phyloP scores from a whole-genome alignment of 2,329 filamentous ascomycete genomes.

The Cercospora nicotianae region DNA sequence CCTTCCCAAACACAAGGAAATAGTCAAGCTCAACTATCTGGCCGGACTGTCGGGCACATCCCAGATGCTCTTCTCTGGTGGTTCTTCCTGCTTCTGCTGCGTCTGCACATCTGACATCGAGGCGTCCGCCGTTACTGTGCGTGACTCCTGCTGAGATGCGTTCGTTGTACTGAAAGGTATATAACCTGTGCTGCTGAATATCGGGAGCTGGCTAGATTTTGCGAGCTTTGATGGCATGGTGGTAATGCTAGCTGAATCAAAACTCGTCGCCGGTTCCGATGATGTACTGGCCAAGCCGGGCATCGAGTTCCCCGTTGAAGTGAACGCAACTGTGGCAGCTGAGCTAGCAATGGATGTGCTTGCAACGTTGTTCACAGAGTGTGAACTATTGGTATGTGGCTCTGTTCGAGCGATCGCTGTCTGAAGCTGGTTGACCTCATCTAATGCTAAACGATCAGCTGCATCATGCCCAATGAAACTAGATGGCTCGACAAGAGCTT shows the following conservation, averaged over 20 bases:
- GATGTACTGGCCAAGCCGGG: background rate
- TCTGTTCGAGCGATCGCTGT: background rate
- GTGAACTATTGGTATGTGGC: background rate
- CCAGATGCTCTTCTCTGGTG: slow-evolving; percentile 41
- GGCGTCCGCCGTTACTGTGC: background rate
- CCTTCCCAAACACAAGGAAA: slow-evolving; percentile 10
- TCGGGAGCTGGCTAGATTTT: slow-evolving; percentile 25
- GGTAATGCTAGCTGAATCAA: background rate
- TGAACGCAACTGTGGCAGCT: background rate
- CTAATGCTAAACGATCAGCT: background rate
- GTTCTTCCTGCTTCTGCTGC: slow-evolving; percentile 1
- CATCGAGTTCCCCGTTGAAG: background rate
- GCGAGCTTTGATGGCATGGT: background rate
- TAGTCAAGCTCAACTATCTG: slow-evolving; percentile 12
- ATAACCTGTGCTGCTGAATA: slow-evolving; percentile 36
- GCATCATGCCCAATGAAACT: background rate
- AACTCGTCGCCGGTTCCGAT: background rate
- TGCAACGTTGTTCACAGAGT: background rate
- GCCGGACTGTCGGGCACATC: slow-evolving; percentile 49
- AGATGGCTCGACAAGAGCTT: background rate
- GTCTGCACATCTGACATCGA: background rate
- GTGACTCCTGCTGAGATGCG: slow-evolving; percentile 2
- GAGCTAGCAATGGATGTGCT: background rate
- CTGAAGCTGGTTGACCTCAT: background rate
- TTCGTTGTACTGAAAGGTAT: slow-evolving; percentile 36